A percentile compares a stretch with the other conserved stretches of the same genome.
These are phyloP conservation scores for Stagonosporopsis rhizophila DNA, from an alignment of 2,329 filamentous ascomycete genomes.

Conservation along the genomic window DNA sequence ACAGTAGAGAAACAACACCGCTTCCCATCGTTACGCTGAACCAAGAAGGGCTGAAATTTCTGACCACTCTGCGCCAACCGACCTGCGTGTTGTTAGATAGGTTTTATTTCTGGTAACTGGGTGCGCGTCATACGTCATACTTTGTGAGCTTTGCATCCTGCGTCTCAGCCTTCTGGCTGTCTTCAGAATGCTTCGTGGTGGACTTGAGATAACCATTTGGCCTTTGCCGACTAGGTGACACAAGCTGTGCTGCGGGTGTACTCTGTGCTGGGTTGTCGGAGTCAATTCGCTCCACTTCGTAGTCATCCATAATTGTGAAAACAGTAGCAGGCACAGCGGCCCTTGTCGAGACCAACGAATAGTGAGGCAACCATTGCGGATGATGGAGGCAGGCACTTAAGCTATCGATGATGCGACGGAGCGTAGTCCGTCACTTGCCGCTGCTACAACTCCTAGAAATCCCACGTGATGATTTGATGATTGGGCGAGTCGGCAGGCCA, in stretches of 20 bases:
- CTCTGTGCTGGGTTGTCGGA: constrained; percentile 41
- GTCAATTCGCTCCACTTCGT: constrained; percentile 34
- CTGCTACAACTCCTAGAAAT: background rate
- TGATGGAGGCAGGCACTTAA: background rate
- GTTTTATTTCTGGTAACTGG: background rate
- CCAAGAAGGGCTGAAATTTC: constrained; percentile 50
- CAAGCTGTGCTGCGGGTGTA: constrained; percentile 27
- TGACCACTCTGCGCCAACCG: constrained; percentile 46
- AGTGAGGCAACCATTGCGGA: background rate
- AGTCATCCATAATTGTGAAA: constrained; percentile 35
- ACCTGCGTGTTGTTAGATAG: constrained; percentile 22
- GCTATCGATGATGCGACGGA: background rate
- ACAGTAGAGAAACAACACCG: constrained; percentile 69
- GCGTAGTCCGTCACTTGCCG: constrained; percentile 8
- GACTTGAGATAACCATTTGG: constrained; percentile 19
- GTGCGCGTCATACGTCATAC: constrained; percentile 31
- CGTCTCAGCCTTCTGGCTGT: background rate
- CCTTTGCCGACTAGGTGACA: constrained; percentile 23
- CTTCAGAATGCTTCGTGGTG: background rate
- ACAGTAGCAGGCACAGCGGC: background rate
- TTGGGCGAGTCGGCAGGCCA: constrained; percentile 12
- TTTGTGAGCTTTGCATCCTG: constrained; percentile 24
- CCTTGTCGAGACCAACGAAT: background rate
- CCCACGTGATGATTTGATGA: constrained; percentile 15
- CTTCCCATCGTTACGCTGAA: constrained; percentile 65